A percentile compares a stretch with the other conserved stretches of the same genome.
Conservation (phyloP, 495 filamentous ascomycete species). For the Chaetomium tenue region DNA sequence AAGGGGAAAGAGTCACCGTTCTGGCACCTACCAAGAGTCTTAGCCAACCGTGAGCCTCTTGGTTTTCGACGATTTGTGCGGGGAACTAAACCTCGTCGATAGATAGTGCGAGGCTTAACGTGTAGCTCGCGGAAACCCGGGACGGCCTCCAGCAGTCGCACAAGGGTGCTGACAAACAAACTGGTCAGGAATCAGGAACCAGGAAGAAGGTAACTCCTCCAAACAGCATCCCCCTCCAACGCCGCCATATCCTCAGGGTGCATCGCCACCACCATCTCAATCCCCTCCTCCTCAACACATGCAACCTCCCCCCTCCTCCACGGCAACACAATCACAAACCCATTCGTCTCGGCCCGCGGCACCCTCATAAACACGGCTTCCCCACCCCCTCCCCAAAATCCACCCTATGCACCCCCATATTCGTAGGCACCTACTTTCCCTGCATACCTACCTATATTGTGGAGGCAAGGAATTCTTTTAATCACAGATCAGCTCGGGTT, state of each 20-base stretch:
- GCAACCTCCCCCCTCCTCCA: neutral
- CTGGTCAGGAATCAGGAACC: neutral
- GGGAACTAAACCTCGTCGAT: neutral
- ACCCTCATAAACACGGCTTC: neutral
- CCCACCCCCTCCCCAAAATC: constrained; percentile 4
- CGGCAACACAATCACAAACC: neutral
- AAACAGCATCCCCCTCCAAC: constrained; percentile 1
- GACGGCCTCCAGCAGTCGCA: constrained; percentile 1
- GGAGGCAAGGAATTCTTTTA: too few species aligned
- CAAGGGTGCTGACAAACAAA: neutral
- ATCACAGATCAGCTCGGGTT: too few species aligned
- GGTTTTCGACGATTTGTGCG: neutral
- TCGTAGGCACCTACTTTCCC: too few species aligned
- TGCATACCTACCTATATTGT: too few species aligned
- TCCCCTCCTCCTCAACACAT: neutral
- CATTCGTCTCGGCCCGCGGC: neutral
- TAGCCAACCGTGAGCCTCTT: neutral
- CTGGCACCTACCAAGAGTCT: neutral
- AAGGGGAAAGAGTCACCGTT: constrained; percentile 2
- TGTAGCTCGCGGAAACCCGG: neutral
- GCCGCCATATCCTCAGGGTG: neutral
- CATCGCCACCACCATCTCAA: neutral
- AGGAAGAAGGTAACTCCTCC: neutral
- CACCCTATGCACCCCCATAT: neutral
- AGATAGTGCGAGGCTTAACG: neutral